Base-by-base conservation (phyloP, 2,329 filamentous ascomycete species). In the Xylariaceae sp. region DNA sequence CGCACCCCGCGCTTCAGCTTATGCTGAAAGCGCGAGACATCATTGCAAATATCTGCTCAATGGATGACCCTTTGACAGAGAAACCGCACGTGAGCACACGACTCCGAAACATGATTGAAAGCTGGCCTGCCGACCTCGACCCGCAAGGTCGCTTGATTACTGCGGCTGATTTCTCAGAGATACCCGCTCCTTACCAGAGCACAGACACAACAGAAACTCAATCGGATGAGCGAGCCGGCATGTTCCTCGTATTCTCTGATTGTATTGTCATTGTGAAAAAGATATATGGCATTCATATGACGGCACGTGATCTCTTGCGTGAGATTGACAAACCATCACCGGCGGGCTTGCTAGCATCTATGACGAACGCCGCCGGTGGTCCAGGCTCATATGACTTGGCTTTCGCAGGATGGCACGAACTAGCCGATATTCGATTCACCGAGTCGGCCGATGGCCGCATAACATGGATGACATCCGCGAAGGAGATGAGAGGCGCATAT, bases 31-130 rank as follows among this genome's bases (percentile, higher is more conserved):
- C 95, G 0, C 85, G 94, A 64, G 95, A 98, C 72, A 90, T 96
- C 50, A 92, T 99, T 64, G 92, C 93, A 17, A 95, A 96, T 51
- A 99, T 99, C 39, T 99, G 95, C 74, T 96, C 94, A 14, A 88
- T 97, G 76, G 94, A 97, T 67, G 90, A 77, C 71, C 90, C 68
- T 68, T 80, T 74, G 67, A 84, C 79, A 3, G 89, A 91, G 68
- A 90, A 92, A 65, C 87, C 87, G 8, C 89, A 91, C 64, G 81
- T 91, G 40, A 83, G 89, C 29, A 89, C 87, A 64, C 87, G 90
- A 37, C 78, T 97, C 44, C 87, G 88, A 61, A 88, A 88, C 63
- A 83, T 95, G 73, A 83, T 96, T 37, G 86, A 91, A 67, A 85
- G 82, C 41, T 96, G 92, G 91, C 91, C 92, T 1, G 70, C 77